Base-by-base conservation (phyloP, 805 yeast species). In the Wickerhamiella siamensis region DNA sequence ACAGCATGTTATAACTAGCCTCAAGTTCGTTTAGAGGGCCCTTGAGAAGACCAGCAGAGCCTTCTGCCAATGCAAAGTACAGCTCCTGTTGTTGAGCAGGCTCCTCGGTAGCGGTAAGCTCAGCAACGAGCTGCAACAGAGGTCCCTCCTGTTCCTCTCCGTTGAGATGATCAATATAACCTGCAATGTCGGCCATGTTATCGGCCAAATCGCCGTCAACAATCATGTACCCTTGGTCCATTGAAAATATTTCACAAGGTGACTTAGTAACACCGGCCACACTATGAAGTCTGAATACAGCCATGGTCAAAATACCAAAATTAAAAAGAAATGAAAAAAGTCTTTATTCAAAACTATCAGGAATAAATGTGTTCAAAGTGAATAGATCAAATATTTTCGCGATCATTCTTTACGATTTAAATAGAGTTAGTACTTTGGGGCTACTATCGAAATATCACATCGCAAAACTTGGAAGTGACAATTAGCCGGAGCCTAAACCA, bases 1-100 rank as follows among this genome's bases (percentile, higher is more conserved):
- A 47, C 19, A 60, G 51, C 39, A 64, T 54, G 52, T 63, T 65
- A 53, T 58, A 63, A 6, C 58, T 57, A 5, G 64, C 45, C 54
- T 64, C 69, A 41, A 62, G 60, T 39, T 64, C 66, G 40, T 48
- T 42, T 39, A 54, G 61, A 5, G 62, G 59, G n/a, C 60, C 59
- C 40, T 49, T 49, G 43, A 53, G 41, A 10, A 61, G 52, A 20
- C 50, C 46, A 19, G 36, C 41, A 15, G 56, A 47, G 41, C 48
- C 44, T 45, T 59, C 57, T 15, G 59, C 61, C 41, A 62, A 50
- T 37, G 53, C 48, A 39, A 48, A 45, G 49, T 57, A 60, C 27
- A 49, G 40, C 41, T 49, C 48, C 44, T 56, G 59, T 42, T 54
- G 51, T 41, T 46, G 44, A 20, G 48, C 44, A n/a, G 43, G 41